These are phyloP conservation scores for Hirschfeldia incana DNA, from an alignment of 345 rosid genomes.

Conservation along the genomic window DNA sequence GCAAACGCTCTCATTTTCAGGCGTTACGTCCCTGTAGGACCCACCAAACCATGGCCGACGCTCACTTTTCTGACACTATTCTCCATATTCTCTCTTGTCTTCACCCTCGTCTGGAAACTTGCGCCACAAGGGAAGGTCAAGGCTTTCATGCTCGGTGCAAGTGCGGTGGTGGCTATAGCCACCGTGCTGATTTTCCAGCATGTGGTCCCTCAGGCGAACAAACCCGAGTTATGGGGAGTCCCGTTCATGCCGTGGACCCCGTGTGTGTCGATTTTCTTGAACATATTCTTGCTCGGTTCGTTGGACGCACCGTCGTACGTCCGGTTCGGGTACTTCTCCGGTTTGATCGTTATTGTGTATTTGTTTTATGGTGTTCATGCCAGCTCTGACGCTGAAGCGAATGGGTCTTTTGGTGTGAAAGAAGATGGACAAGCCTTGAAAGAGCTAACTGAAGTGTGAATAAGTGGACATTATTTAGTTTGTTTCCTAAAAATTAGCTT, in stretches of 20 bases:
- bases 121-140: conserved; percentile 54
- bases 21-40: conserved; percentile 68
- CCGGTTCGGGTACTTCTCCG: conserved; percentile 74
- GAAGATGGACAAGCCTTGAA: conserved; percentile 43
- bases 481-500: neutral
- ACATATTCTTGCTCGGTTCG: conserved; percentile 77
- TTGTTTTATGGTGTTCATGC: conserved; percentile 88
- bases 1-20: conserved; percentile 82
- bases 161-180: conserved; percentile 45
- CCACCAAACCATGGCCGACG: conserved; percentile 75
- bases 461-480: conserved; percentile 32
- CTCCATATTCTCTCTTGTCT: conserved; percentile 56
- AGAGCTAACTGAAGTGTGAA: conserved; percentile 55
- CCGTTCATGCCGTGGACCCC: conserved; percentile 96
- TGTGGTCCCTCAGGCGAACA: conserved; percentile 61
- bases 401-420: conserved; percentile 46
- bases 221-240: conserved; percentile 88
- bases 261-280: conserved; percentile 71
- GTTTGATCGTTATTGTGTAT: conserved; percentile 58
- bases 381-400: conserved; percentile 74
- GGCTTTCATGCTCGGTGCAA: conserved; percentile 55
- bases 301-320: conserved; percentile 66
- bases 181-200: conserved; percentile 51
- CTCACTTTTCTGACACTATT: conserved; percentile 65
- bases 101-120: conserved; percentile 72